A percentile compares a stretch with the other conserved stretches of the same genome.
phyloP scores from a whole-genome alignment of 2,329 filamentous ascomycete genomes.

The Bipolaris sorokiniana region DNA sequence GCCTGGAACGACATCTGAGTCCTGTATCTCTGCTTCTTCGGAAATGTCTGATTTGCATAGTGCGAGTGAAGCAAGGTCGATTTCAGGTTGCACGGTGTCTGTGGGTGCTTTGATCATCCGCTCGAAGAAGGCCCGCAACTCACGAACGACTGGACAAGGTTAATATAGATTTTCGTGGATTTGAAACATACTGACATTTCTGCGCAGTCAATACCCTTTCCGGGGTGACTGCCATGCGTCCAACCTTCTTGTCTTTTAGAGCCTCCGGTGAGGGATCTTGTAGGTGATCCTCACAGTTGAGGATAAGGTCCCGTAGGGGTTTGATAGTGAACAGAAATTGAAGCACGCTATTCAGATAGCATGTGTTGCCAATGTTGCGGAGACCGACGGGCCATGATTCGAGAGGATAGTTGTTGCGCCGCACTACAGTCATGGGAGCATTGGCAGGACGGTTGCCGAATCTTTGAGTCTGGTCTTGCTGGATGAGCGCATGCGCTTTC shows the following conservation, averaged over 20 bases:
- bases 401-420: conserved; percentile 42
- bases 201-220: conserved; percentile 67
- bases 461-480: conserved; percentile 37
- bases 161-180: conserved; percentile 12
- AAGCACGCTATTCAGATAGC: conserved; percentile 94
- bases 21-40: conserved; percentile 44
- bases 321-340: conserved; percentile 94
- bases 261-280: conserved; percentile 70
- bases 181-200: conserved; percentile 70
- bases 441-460: conserved; percentile 23
- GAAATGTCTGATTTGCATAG: conserved; percentile 65
- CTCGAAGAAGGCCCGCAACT: conserved; percentile 73
- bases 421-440: conserved; percentile 20
- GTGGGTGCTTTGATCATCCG: conserved; percentile 70
- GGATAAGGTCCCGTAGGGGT: conserved; percentile 78
- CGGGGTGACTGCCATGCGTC: conserved; percentile 70
- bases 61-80: conserved; percentile 80
- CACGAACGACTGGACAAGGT: conserved; percentile 68
- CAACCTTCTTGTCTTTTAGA: conserved; percentile 72
- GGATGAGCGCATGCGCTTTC: conserved; percentile 57
- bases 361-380: conserved; percentile 95
- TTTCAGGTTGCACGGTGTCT: conserved; percentile 71
- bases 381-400: conserved; percentile 78
- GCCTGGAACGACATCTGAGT: conserved; percentile 52
- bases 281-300: conserved; percentile 74